Conservation (phyloP, 148 eudicot species). For the Cornus suecica region DNA sequence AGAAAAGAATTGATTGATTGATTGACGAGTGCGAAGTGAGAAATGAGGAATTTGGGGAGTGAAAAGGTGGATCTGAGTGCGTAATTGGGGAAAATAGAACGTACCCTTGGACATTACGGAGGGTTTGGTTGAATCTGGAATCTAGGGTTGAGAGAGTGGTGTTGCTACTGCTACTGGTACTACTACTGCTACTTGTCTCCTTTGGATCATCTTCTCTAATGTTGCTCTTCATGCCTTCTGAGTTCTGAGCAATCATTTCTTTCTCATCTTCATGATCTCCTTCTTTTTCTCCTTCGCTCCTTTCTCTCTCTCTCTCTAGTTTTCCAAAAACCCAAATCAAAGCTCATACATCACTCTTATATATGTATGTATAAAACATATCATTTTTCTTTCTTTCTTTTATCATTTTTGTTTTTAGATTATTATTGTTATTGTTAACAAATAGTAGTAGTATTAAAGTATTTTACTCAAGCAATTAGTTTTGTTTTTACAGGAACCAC, state of each 20-base stretch:
- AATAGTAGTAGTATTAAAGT: too few species aligned
- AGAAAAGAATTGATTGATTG: neutral
- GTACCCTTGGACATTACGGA: slow-evolving; percentile 83
- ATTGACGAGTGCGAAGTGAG: neutral
- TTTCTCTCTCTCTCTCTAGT: too few species aligned
- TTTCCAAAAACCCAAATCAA: too few species aligned
- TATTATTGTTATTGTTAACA: too few species aligned
- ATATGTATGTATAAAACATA: too few species aligned
- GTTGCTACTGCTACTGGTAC: slow-evolving; percentile 9
- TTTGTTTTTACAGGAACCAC: too few species aligned
- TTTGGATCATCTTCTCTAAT: slow-evolving; percentile 27
- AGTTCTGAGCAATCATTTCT: slow-evolving; percentile 7
- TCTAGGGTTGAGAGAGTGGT: slow-evolving; percentile 37
- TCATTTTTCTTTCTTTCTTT: too few species aligned
- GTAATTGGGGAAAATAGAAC: neutral
- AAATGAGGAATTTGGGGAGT: neutral
- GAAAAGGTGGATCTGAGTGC: neutral
- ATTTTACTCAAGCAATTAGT: too few species aligned
- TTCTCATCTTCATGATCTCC: neutral
- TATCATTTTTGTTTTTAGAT: too few species aligned
- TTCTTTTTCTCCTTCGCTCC: too few species aligned
- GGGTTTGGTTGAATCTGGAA: slow-evolving; percentile 86
- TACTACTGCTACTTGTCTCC: slow-evolving; percentile 12
- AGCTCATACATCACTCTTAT: too few species aligned
- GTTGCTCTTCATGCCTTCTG: slow-evolving; percentile 22